Conservation (phyloP, 225 moss, liverwort and hornwort genomes). For the Sphagnum tenellum region DNA sequence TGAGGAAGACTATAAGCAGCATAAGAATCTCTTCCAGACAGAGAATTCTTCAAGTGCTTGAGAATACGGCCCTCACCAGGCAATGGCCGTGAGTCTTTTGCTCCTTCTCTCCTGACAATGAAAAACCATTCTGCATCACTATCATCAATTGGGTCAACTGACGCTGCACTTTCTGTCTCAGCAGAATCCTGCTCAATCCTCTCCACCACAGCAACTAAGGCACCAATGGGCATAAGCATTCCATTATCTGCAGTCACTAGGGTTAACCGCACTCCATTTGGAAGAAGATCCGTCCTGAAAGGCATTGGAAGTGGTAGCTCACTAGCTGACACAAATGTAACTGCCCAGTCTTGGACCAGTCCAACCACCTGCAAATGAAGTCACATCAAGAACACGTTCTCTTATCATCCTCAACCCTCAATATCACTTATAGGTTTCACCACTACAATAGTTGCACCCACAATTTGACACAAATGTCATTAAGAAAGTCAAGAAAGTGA, state of each 20-base stretch:
- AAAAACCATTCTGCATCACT: slow-evolving; percentile 17
- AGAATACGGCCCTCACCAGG: slow-evolving; percentile 86
- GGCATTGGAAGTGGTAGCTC: slow-evolving; percentile 95
- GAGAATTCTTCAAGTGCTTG: slow-evolving; percentile 51
- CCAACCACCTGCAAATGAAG: slow-evolving; percentile 37
- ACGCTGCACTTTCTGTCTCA: slow-evolving; percentile 20
- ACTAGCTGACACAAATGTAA: slow-evolving; percentile 89
- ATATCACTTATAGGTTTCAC: no score
- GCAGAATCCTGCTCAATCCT: slow-evolving; percentile 7
- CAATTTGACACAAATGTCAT: no score
- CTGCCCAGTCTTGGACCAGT: slow-evolving; percentile 75
- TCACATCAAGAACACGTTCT: no score
- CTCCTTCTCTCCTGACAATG: slow-evolving; percentile 61
- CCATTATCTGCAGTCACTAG: slow-evolving; percentile 69
- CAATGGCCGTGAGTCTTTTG: slow-evolving; percentile 51
- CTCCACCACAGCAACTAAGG: slow-evolving; percentile 67
- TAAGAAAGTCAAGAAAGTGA: no score
- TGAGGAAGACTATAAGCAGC: slow-evolving; percentile 54
- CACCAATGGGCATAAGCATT: slow-evolving; percentile 47
- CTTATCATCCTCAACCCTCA: no score
- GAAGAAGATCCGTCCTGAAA: slow-evolving; percentile 58
- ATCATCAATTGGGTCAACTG: slow-evolving; percentile 20
- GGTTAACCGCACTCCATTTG: slow-evolving; percentile 72
- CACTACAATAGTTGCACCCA: no score
- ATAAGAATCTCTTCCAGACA: slow-evolving; percentile 54